A percentile compares a stretch with the other conserved stretches of the same genome.
These are phyloP conservation scores for Cercophora scortea DNA, from an alignment of 495 filamentous ascomycete genomes.

Conservation along the genomic window DNA sequence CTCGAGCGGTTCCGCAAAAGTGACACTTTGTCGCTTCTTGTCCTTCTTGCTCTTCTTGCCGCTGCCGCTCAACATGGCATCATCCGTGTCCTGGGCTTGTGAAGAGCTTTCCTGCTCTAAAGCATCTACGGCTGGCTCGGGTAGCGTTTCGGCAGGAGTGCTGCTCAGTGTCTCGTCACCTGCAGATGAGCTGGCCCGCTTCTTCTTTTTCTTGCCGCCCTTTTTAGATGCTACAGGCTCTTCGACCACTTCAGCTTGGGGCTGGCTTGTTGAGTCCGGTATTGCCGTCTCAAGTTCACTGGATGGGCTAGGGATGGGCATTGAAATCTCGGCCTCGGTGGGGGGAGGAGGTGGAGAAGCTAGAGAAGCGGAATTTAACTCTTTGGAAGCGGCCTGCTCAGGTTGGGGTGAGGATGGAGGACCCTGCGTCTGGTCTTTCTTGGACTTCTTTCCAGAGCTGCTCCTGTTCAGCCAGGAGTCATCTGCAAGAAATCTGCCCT, in stretches of 20 bases:
- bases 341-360: not conserved
- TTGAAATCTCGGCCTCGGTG: too few relatives aligned
- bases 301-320: too few relatives aligned
- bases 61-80: not conserved
- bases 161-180: not conserved
- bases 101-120: not conserved
- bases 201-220: not conserved
- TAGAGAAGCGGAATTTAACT: not conserved
- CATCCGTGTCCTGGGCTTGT: conserved; percentile 1
- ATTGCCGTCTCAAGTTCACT: too few relatives aligned
- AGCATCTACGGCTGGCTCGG: not conserved
- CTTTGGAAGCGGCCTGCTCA: not conserved
- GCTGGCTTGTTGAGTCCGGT: not conserved
- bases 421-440: conserved; percentile 16
- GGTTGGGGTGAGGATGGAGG: not conserved
- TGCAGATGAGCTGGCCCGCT: not conserved
- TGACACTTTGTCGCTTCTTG: conserved; percentile 30
- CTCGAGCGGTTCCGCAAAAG: conserved; percentile 19
- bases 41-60: conserved; percentile 8
- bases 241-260: not conserved
- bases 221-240: not conserved
- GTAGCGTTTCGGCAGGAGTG: not conserved
- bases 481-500: not conserved
- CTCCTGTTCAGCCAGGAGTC: not conserved
- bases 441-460: conserved; percentile 4